phyloP scores from a whole-genome alignment of 2,329 filamentous ascomycete genomes.

The Chrysoporthe austroafricana region DNA sequence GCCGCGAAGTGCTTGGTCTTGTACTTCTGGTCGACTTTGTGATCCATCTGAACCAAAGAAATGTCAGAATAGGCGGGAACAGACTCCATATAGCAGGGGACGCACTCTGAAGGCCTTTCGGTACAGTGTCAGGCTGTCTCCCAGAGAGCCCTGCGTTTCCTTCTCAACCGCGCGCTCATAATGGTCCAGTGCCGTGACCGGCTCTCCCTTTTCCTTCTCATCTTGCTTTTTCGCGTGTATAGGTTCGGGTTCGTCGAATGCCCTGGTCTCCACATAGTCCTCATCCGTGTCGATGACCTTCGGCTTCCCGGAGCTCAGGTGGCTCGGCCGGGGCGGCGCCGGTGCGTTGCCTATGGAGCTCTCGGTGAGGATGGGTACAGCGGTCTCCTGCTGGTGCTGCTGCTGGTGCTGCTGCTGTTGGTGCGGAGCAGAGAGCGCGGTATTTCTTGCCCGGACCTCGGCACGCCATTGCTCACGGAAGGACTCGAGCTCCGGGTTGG shows the following conservation, averaged over 20 bases:
- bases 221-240: constrained; percentile 30
- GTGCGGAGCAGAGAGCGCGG: constrained; percentile 22
- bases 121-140: constrained; percentile 87
- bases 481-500: constrained; percentile 76
- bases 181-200: constrained; percentile 82
- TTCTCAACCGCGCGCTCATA: constrained; percentile 91
- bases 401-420: background rate
- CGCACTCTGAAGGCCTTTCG: constrained; percentile 84
- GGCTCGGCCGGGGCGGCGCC: constrained; percentile 30
- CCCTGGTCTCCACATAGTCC: constrained; percentile 38
- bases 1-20: constrained; percentile 88
- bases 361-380: constrained; percentile 24
- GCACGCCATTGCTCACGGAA: constrained; percentile 87
- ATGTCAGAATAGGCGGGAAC: constrained; percentile 7
- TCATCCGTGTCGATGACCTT: constrained; percentile 41
- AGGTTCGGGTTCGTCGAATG: constrained; percentile 41
- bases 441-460: constrained; percentile 63
- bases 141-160: constrained; percentile 81
- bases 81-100: background rate
- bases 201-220: constrained; percentile 47
- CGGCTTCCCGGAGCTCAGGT: constrained; percentile 30
- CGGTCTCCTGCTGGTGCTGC: constrained; percentile 5
- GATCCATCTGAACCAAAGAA: constrained; percentile 67
- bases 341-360: constrained; percentile 28
- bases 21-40: constrained; percentile 81